Conservation (phyloP, 2,329 filamentous ascomycete species). For the Fusarium pseudoanthophilum region DNA sequence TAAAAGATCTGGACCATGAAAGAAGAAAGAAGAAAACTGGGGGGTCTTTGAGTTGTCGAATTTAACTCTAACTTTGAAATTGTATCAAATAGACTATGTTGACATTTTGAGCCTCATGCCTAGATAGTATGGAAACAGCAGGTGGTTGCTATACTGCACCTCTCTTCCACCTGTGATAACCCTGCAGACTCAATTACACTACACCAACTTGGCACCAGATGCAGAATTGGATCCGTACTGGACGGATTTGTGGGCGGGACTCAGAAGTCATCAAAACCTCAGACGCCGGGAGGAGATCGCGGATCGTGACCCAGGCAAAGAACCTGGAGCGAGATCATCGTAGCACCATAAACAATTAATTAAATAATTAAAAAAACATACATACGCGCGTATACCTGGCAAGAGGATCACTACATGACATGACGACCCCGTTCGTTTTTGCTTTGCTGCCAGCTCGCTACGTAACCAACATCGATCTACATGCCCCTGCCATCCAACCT, state of each 20-base stretch:
- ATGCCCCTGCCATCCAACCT: constrained; percentile 27
- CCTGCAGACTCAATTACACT: constrained; percentile 38
- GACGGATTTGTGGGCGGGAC: constrained; percentile 17
- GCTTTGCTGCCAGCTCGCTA: constrained; percentile 26
- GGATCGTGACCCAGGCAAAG: constrained; percentile 10
- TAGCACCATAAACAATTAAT: background rate
- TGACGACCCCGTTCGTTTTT: constrained; percentile 10
- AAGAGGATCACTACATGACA: background rate
- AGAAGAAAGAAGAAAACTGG: background rate
- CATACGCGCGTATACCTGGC: background rate
- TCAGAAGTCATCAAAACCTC: constrained; percentile 21
- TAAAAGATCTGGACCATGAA: constrained; percentile 3
- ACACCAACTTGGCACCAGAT: constrained; percentile 30
- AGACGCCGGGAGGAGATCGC: constrained; percentile 17
- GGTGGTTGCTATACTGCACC: constrained; percentile 24
- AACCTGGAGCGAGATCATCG: background rate
- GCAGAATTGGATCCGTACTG: constrained; percentile 36
- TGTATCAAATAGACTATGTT: background rate
- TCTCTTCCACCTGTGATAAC: constrained; percentile 34
- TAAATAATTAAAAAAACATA: background rate
- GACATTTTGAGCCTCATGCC: background rate
- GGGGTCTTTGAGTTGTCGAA: too few relatives aligned
- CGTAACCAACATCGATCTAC: constrained; percentile 27
- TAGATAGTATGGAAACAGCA: background rate
- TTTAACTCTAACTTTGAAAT: background rate